Percentiles rank a stretch among this genome's conserved stretches.
Evolutionary conservation across 768 basidiomycete genomes (phyloP).

Genomic region (Rhodotorula kratochvilovae): DNA sequence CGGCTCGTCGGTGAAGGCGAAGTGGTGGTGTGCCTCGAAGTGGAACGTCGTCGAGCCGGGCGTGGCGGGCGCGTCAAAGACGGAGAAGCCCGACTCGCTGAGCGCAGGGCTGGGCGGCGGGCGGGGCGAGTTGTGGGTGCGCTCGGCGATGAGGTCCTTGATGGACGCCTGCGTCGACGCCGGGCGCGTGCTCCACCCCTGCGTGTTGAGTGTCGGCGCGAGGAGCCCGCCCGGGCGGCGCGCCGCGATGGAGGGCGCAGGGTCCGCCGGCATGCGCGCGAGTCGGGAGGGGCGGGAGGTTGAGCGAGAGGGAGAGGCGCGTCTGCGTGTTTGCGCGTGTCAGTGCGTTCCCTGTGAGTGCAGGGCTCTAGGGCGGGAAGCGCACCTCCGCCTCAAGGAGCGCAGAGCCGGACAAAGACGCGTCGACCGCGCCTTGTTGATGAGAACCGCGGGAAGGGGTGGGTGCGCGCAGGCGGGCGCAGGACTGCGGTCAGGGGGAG

Average conservation of each 20-base stretch:
- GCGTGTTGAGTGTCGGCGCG: conserved; percentile 3
- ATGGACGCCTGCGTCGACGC: background rate
- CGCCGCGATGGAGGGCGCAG: background rate
- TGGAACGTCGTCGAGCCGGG: conserved; percentile 21
- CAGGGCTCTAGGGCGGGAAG: too few species aligned
- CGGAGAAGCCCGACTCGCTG: conserved; percentile 20
- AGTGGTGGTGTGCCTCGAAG: conserved; percentile 17
- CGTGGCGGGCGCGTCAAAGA: conserved; percentile 11
- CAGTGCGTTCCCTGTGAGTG: too few species aligned
- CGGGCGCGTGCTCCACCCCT: background rate
- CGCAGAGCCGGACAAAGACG: background rate
- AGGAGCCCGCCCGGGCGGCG: background rate
- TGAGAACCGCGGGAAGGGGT: background rate
- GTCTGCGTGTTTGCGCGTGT: too few species aligned
- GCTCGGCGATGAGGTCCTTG: conserved; percentile 21
- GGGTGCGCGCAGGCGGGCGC: background rate
- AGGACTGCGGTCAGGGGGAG: background rate
- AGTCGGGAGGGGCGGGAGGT: background rate
- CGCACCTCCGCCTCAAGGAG: too few species aligned
- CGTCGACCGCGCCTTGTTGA: background rate
- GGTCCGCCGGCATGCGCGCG: background rate
- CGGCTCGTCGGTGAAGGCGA: conserved; percentile 8
- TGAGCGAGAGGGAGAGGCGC: background rate
- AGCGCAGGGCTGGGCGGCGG: conserved; percentile 23
- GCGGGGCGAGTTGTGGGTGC: conserved; percentile 7